Evolutionary conservation across 495 filamentous ascomycete genomes (phyloP).

Genomic region (Pseudotulostoma volvatum): DNA sequence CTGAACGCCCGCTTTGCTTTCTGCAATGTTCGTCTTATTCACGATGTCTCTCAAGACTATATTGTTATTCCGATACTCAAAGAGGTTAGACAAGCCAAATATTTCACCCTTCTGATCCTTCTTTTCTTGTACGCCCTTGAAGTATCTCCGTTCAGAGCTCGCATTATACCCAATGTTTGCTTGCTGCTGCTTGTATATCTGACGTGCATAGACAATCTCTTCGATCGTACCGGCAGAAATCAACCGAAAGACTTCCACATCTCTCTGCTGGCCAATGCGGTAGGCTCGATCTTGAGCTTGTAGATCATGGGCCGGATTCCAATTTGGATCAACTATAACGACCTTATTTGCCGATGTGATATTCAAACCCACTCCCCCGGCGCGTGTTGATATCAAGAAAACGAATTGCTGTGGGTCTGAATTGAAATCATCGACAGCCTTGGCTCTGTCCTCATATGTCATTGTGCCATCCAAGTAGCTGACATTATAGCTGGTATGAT

Average conservation of each 20-base stretch:
- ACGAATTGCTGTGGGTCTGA: conserved; percentile 77
- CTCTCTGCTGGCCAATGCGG: conserved; percentile 79
- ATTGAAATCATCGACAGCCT: conserved; percentile 82
- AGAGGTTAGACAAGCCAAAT: conserved; percentile 80
- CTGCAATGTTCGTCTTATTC: conserved; percentile 94
- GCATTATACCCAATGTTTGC: conserved; percentile 96
- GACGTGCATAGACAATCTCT: conserved; percentile 90
- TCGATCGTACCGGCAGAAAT: conserved; percentile 91
- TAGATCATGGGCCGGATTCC: conserved; percentile 88
- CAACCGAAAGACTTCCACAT: conserved; percentile 92
- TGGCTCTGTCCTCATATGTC: conserved; percentile 65
- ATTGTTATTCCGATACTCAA: conserved; percentile 64
- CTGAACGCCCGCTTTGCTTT: conserved; percentile 71
- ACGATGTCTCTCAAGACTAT: conserved; percentile 79
- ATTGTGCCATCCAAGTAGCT: conserved; percentile 83
- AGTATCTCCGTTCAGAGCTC: conserved; percentile 81
- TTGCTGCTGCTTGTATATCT: conserved; percentile 98
- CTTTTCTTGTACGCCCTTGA: conserved; percentile 82
- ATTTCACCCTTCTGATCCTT: conserved; percentile 77
- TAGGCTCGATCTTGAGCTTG: conserved; percentile 97
- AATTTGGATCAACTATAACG: conserved; percentile 92
- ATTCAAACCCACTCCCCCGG: conserved; percentile 80
- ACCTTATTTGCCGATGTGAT: conserved; percentile 98
- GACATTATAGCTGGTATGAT: conserved; percentile 78
- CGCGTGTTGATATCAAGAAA: conserved; percentile 87